Percentiles rank a stretch among this genome's conserved stretches.
phyloP scores from a whole-genome alignment of 345 rosid species.

The Gossypium australe region DNA sequence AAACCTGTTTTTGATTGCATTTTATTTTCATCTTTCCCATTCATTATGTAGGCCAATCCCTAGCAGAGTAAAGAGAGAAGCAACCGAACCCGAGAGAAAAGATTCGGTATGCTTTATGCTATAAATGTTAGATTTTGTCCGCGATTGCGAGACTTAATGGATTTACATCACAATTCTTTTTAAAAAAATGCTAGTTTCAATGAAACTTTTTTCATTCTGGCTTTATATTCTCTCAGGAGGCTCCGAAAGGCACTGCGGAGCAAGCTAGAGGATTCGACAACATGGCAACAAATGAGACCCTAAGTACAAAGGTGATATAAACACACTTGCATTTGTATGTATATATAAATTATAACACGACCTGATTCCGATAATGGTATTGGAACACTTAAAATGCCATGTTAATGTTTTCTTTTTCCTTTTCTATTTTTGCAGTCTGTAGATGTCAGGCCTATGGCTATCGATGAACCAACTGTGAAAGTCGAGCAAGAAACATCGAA shows the following conservation, averaged over 20 bases:
- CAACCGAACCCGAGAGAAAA: slow-evolving; percentile 7
- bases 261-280: slow-evolving; percentile 54
- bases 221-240: slow-evolving; percentile 41
- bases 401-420: neutral
- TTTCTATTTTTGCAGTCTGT: slow-evolving; percentile 36
- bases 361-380: neutral
- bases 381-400: neutral
- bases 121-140: neutral
- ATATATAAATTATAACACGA: neutral
- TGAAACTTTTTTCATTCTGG: neutral
- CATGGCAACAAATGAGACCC: slow-evolving; percentile 38
- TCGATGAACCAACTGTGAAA: slow-evolving; percentile 61
- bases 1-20: neutral
- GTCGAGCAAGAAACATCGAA: slow-evolving; percentile 54
- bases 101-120: slow-evolving; percentile 1
- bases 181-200: neutral
- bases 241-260: slow-evolving; percentile 41
- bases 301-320: slow-evolving; percentile 43
- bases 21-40: neutral
- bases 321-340: neutral
- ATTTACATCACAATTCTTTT: neutral
- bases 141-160: neutral
- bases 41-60: slow-evolving; percentile 11
- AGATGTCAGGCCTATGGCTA: slow-evolving; percentile 45
- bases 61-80: slow-evolving; percentile 19